Base-by-base conservation (phyloP, 768 basidiomycete species). In the Termitomyces bulborhizus region DNA sequence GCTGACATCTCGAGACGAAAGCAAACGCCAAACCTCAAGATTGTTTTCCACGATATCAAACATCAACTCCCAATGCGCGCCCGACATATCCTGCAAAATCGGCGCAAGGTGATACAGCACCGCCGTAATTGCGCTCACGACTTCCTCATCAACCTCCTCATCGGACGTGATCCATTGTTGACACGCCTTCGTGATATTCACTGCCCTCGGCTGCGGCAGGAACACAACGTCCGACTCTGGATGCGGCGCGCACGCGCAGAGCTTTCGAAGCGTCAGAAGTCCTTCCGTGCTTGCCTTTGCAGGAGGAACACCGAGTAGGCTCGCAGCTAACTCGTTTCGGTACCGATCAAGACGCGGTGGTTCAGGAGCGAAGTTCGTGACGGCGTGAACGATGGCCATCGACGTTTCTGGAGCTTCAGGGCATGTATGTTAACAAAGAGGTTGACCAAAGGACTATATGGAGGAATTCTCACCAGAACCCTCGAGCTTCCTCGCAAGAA, bases 51-150 rank as follows among this genome's bases (percentile, higher is more conserved):
- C 65, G 13, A 98, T 69, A 65, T 98, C 94, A 67, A 91, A 95
- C 5, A 94, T 83, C 34, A 94, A 80, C 47, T 93, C 89, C 97
- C 97, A 99, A 68, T 98, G 97, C 0, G 79, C 73, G 0, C 97
- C 97, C 13, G 83, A 75, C 2, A 96, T 77, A 63, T 21, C 21
- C 21, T 21, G 21, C 21, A 21, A 21, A 21, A 21, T 87, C 2
- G 95, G 94, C 1, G 85, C 90, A 2, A 98, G 74, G 54, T 87
- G 77, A 43, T 77, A 21, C 21, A 21, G 21, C 21, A 97, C 66
- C 57, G 84, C 68, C 6, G 88, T 84, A 74, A 96, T 84, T 51
- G 78, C 81, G 55, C 82, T 84, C 66, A 97, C 90, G 3, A 94
- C 77, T 46, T 88, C 85, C 60, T 93, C 90, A 27, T 83, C 79